Evolutionary conservation across 202 grass and related monocot species (phyloP).

Genomic region (Bolboschoenoplectus hybrid): DNA sequence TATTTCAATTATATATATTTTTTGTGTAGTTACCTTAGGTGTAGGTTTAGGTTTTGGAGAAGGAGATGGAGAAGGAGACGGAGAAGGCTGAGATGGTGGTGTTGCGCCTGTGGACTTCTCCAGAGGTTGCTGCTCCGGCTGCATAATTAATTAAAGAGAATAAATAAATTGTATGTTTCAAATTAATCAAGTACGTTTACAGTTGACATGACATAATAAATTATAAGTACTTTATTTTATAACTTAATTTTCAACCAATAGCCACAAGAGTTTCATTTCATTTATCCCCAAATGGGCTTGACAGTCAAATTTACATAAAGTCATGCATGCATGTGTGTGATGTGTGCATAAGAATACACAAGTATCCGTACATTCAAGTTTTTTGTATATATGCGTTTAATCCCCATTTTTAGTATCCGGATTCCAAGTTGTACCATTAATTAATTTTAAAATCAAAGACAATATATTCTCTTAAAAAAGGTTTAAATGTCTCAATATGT

Average conservation of each 20-base stretch:
- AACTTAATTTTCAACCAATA: neutral
- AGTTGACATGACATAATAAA: neutral
- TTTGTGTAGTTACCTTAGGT: neutral
- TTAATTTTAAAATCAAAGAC: neutral
- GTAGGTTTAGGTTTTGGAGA: constrained; percentile 20
- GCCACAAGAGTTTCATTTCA: no score
- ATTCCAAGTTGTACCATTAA: neutral
- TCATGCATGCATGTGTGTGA: no score
- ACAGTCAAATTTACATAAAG: no score
- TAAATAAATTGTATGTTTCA: neutral
- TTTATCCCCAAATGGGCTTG: neutral
- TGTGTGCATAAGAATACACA: no score
- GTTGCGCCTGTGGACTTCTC: neutral
- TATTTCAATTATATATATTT: neutral
- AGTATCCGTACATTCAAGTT: no score
- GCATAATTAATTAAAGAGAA: constrained; percentile 19
- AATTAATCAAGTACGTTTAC: neutral
- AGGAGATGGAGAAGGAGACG: neutral
- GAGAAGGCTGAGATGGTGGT: neutral
- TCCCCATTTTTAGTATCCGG: neutral
- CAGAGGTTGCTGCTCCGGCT: constrained; percentile 22
- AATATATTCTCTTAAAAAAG: no score
- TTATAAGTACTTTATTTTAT: no score
- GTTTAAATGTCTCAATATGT: no score
- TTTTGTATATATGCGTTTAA: no score